phyloP scores from a whole-genome alignment of 768 basidiomycete species.

The Psilocybe cyanescens region DNA sequence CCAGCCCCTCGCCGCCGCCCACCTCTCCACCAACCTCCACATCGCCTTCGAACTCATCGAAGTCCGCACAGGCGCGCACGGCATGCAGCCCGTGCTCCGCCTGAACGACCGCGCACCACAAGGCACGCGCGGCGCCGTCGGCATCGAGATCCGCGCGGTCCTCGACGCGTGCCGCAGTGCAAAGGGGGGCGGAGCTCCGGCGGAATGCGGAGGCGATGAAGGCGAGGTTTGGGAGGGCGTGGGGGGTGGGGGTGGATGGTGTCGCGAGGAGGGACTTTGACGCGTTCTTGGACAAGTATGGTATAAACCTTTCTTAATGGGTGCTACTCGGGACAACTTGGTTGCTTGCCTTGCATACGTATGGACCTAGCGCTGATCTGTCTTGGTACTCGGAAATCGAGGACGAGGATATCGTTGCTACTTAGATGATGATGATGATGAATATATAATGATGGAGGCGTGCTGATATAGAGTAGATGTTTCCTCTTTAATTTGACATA shows the following conservation, averaged over 20 bases:
- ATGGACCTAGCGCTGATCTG: too few species aligned
- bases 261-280: slow-evolving; percentile 1
- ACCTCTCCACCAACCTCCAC: slow-evolving; percentile 7
- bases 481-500: too few species aligned
- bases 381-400: too few species aligned
- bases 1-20: slow-evolving; percentile 9
- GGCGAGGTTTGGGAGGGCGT: background rate
- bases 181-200: slow-evolving; percentile 1
- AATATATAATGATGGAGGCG: too few species aligned
- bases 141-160: slow-evolving; percentile 4
- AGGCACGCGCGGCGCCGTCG: slow-evolving; percentile 12
- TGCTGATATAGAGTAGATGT: too few species aligned
- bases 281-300: slow-evolving; percentile 1
- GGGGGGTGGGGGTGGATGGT: background rate
- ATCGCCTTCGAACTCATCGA: slow-evolving; percentile 10
- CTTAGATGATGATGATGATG: too few species aligned
- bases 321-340: too few species aligned
- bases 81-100: slow-evolving; percentile 2
- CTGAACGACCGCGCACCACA: background rate
- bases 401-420: too few species aligned
- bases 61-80: slow-evolving; percentile 5
- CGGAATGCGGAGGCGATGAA: slow-evolving; percentile 1
- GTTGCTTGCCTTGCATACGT: too few species aligned
- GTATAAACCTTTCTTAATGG: background rate
- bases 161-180: slow-evolving; percentile 5